These are phyloP conservation scores for Prunus mongolica DNA, from an alignment of 306 rosid species.

Conservation along the genomic window DNA sequence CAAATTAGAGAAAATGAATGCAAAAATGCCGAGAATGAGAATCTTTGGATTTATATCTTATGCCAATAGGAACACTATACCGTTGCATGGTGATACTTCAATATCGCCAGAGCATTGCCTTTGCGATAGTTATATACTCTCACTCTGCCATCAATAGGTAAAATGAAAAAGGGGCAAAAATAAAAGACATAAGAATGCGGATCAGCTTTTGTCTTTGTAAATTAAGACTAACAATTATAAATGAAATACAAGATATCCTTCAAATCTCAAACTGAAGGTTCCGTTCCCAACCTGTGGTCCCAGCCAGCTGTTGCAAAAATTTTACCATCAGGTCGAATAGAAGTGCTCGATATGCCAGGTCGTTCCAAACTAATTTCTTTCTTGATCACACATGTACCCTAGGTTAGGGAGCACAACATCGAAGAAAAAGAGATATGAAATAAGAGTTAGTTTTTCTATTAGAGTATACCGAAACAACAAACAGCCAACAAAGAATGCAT, in stretches of 20 bases:
- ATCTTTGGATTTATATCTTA: constrained; percentile 1
- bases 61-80: constrained; percentile 37
- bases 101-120: constrained; percentile 76
- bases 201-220: neutral
- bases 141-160: constrained; percentile 49
- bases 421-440: neutral
- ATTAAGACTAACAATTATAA: neutral
- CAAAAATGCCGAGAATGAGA: neutral
- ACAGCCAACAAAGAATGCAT: neutral
- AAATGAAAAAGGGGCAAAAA: constrained; percentile 1
- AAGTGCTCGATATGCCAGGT: constrained; percentile 79
- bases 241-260: neutral
- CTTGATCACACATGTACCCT: constrained; percentile 73
- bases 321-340: constrained; percentile 75
- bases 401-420: neutral
- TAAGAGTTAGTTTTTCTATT: neutral
- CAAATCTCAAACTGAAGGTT: neutral
- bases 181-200: constrained; percentile 9
- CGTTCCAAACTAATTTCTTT: constrained; percentile 76
- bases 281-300: constrained; percentile 78
- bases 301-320: constrained; percentile 92
- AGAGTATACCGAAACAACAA: neutral
- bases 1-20: neutral
- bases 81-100: constrained; percentile 86
- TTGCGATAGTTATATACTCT: constrained; percentile 76